Conservation (phyloP, 108 stramenopile species). For the Cyclostephanos tholiformis region DNA sequence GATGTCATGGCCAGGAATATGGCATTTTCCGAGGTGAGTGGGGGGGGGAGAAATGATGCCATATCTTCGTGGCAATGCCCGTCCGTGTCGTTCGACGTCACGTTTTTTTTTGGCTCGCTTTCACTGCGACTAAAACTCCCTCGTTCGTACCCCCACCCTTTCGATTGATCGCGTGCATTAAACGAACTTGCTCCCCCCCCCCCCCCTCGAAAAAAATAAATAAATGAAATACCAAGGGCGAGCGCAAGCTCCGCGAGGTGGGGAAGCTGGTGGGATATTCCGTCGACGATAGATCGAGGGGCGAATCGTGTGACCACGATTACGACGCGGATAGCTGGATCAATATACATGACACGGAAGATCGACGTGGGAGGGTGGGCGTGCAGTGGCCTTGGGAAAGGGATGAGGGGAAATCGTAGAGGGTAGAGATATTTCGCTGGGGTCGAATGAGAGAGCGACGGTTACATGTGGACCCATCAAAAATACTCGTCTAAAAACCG, state of each 20-base stretch:
- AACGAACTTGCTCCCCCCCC: too few relatives aligned
- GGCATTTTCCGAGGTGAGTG: conserved; percentile 53
- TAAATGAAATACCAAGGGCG: conserved; percentile 34
- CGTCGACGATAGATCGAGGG: conserved; percentile 10
- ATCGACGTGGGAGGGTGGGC: conserved; percentile 76
- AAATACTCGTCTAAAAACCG: too few relatives aligned
- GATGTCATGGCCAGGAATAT: conserved; percentile 61
- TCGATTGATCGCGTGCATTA: too few relatives aligned
- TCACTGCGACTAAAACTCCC: too few relatives aligned
- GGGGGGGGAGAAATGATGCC: too few relatives aligned
- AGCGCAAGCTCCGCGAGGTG: conserved; percentile 58
- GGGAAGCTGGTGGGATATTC: conserved; percentile 58
- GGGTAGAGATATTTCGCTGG: background rate
- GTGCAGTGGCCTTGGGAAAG: conserved; percentile 77
- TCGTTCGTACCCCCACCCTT: too few relatives aligned
- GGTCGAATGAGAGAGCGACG: background rate
- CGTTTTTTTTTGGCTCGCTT: too few relatives aligned
- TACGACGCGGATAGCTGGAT: conserved; percentile 72
- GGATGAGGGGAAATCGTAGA: background rate
- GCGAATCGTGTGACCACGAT: conserved; percentile 6
- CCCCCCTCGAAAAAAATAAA: too few relatives aligned
- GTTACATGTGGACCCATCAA: background rate
- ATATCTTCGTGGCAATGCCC: too few relatives aligned
- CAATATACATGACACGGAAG: conserved; percentile 72
- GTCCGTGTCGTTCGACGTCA: background rate